Base-by-base conservation (phyloP, 139 green algal genomes). In the Chlorella sp. region DNA sequence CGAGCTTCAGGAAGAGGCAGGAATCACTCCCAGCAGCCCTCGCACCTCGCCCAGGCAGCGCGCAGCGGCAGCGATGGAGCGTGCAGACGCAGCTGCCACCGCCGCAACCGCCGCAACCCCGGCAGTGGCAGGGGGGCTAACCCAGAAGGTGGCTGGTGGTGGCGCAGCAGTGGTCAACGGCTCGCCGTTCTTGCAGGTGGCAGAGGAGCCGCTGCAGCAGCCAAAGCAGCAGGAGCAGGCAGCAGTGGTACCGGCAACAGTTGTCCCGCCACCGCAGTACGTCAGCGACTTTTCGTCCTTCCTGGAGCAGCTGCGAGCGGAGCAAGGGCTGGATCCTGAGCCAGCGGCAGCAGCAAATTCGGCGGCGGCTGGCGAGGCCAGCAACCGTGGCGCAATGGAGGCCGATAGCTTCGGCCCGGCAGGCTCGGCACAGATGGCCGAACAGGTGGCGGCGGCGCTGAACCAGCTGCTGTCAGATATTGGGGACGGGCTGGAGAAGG, bases 401-500 rank as follows among this genome's bases (percentile, higher is more conserved):
- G 51, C 21, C 15, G 60, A 32, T 30, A 39, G 65, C 65, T 30
- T 26, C 11, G 65, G 30, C 30, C 30, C 32, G 30, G n/a, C 65
- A 1, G 60, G 25, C 5, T 30, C 60, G 60, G 25, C 26, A 30
- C 26, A 23, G 26, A 44, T 21, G 4, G 13, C 74, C 0, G 51
- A 81, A 32, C 41, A 81, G 18, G 51, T 81, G 30, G 55, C 74
- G 5, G 32, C 34, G 11, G 74, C 47, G 7, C 74, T 81, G 47
- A 62, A 55, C 51, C 34, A 30, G 1, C 32, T 81, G 55, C 74
- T 81, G 26, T 39, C 56, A 28, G 56, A 60, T 13, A 78, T 78
- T 28, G 70, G 70, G 13, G 70, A 60, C 3, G 70, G 56, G 39
- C 25, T 72, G 65, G 65, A 34, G 30, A 34, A 34, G 16, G 32